A percentile compares a stretch with the other conserved stretches of the same genome.
phyloP scores from a whole-genome alignment of 768 basidiomycete species.

The Lentinus tigrinus region DNA sequence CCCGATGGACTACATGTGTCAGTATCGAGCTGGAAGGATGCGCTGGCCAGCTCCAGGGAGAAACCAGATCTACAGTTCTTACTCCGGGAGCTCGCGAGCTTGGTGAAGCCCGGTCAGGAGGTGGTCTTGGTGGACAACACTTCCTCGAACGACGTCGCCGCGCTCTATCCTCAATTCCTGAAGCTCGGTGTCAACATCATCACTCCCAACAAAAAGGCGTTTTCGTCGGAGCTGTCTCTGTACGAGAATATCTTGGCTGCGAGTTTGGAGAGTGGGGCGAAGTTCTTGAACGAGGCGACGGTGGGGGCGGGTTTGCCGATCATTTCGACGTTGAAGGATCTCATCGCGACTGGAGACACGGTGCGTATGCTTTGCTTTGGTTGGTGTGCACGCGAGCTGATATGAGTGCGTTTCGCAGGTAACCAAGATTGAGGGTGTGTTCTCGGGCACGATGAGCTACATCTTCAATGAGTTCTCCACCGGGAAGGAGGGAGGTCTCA shows the following conservation, averaged over 20 bases:
- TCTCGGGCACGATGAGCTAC: slow-evolving; percentile 97
- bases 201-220: slow-evolving; percentile 98
- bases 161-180: slow-evolving; percentile 78
- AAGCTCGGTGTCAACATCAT: slow-evolving; percentile 79
- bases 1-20: slow-evolving; percentile 43
- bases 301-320: slow-evolving; percentile 96
- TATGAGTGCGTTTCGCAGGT: slow-evolving; percentile 2
- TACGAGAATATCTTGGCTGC: slow-evolving; percentile 69
- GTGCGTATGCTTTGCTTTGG: slow-evolving; percentile 35
- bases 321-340: slow-evolving; percentile 86
- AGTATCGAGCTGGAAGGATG: slow-evolving; percentile 42
- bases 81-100: slow-evolving; percentile 40
- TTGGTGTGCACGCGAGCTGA: neutral
- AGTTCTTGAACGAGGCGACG: slow-evolving; percentile 83
- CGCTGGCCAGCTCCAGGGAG: slow-evolving; percentile 47
- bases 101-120: slow-evolving; percentile 47
- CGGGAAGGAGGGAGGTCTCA: slow-evolving; percentile 61
- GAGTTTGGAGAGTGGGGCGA: slow-evolving; percentile 56
- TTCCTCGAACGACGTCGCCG: slow-evolving; percentile 78
- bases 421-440: slow-evolving; percentile 91
- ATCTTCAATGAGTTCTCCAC: slow-evolving; percentile 97
- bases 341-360: slow-evolving; percentile 91
- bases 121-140: slow-evolving; percentile 91
- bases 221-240: slow-evolving; percentile 66
- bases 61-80: slow-evolving; percentile 43